Base-by-base conservation (phyloP, 345 rosid genomes). In the Diplotaxis tenuifolia region DNA sequence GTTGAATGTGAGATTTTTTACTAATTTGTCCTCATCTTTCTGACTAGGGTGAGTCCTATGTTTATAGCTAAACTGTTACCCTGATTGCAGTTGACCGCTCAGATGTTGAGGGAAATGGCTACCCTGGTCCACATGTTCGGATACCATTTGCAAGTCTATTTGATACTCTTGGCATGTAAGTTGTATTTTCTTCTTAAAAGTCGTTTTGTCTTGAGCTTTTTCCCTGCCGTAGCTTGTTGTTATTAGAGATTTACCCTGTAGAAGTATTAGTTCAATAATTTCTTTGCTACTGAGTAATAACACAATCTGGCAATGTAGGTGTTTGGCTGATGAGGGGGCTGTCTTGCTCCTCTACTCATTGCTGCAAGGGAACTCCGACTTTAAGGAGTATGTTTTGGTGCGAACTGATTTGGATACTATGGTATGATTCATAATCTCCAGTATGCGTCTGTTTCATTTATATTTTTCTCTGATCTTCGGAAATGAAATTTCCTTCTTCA, bases 101-200 rank as follows among this genome's bases (percentile, higher is more conserved):
- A n/a, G 97, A 96, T 82, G 72, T 90, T 34, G 98, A 96, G 78
- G 92, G 86, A 72, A 86, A 85, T 82, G 83, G 85, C 49, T 79
- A 75, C 55, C 64, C 74, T 79, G 89, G 89, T 62, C 83, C 77
- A 29, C 80, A 78, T 23, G 91, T 89, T 83, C 86, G 89, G 79
- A 59, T 96, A 68, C 95, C 98, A 7, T 95, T 90, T 85, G 97
- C 96, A 45, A 83, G 97, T 25, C 82, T 92, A 32, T 96, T 89
- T 81, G 97, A 92, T 73, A 87, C 98, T 74, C 94, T 96, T 60
- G 96, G 98, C 84, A 84, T 83, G 99, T 92, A 81, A 86, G 97
- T 80, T 23, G n/a, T 54, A 70, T 49, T 29, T 54, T 38, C 55
- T 68, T 42, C 57, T 53, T 53, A 52, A 9, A 80, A 85, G 96